Conservation (phyloP, 768 basidiomycete genomes). For the Termitomyces sp. region DNA sequence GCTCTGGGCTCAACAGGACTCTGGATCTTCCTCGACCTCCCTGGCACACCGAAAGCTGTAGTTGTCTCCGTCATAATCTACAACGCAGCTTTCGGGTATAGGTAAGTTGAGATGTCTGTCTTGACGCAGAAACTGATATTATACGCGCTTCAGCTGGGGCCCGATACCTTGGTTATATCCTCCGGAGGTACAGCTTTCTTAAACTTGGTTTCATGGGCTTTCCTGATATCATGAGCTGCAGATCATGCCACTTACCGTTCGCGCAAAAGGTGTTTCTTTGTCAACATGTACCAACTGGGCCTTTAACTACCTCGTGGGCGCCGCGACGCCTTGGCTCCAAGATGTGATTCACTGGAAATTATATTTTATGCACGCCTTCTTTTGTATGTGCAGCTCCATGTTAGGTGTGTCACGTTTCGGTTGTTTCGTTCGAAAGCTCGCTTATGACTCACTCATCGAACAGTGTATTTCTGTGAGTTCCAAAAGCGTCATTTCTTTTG, state of each 20-base stretch:
- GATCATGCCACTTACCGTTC: constrained; percentile 85
- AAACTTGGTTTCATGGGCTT: not conserved
- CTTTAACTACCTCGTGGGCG: constrained; percentile 87
- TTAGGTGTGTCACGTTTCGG: constrained; percentile 38
- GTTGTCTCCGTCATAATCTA: constrained; percentile 85
- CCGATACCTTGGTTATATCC: constrained; percentile 86
- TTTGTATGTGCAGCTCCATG: constrained; percentile 81
- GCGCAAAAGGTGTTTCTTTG: constrained; percentile 91
- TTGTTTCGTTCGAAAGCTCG: not conserved
- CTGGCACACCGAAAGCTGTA: constrained; percentile 83
- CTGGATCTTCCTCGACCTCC: constrained; percentile 89
- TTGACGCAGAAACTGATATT: not conserved
- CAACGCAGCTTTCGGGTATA: constrained; percentile 92
- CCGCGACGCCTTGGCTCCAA: constrained; percentile 80
- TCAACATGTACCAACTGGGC: constrained; percentile 90
- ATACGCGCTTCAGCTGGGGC: constrained; percentile 56
- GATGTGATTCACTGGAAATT: constrained; percentile 88
- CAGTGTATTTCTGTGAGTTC: constrained; percentile 73
- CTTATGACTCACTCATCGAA: not conserved
- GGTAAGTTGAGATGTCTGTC: constrained; percentile 27
- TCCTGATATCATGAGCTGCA: constrained; percentile 18
- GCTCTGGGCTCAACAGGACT: constrained; percentile 78
- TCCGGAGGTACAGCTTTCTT: constrained; percentile 50
- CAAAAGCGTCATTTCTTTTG: not conserved
- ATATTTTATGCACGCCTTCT: constrained; percentile 96